These are phyloP conservation scores for Erythrobasidium hasegawianum DNA, from an alignment of 1,284 basidiomycete species.

Conservation along the genomic window DNA sequence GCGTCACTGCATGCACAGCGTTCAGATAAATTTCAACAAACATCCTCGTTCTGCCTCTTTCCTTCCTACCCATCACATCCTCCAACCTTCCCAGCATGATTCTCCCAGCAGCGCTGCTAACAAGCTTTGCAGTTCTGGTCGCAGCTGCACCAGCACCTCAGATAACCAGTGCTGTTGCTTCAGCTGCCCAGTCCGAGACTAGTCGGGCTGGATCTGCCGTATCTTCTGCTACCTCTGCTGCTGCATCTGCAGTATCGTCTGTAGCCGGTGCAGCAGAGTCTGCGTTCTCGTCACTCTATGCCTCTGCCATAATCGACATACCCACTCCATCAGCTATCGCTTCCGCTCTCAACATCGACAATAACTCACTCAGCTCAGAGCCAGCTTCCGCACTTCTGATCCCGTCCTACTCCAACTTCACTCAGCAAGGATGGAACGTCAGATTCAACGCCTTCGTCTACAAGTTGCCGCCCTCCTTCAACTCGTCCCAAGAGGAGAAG, in stretches of 20 bases:
- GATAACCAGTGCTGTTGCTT: conserved; percentile 19
- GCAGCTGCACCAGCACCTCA: conserved; percentile 23
- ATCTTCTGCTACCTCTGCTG: conserved; percentile 22
- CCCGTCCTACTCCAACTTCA: conserved; percentile 33
- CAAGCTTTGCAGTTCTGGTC: neutral
- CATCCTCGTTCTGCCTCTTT: too few species aligned
- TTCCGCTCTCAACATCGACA: conserved; percentile 9
- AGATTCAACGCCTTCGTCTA: conserved; percentile 32
- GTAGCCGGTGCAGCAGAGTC: conserved; percentile 12
- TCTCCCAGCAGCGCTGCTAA: neutral
- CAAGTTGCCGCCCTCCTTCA: conserved; percentile 13
- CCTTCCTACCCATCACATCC: too few species aligned
- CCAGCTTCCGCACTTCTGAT: conserved; percentile 21
- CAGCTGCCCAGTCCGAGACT: conserved; percentile 3
- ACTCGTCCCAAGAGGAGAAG: conserved; percentile 5
- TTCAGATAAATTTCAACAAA: too few species aligned
- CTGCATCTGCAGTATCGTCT: neutral
- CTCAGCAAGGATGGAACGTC: conserved; percentile 32
- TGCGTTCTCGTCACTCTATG: conserved; percentile 25
- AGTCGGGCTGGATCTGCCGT: conserved; percentile 19
- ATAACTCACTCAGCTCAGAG: conserved; percentile 12
- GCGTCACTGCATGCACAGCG: too few species aligned
- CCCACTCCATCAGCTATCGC: conserved; percentile 15
- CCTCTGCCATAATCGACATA: conserved; percentile 9
- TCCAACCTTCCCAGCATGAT: too few species aligned